Conservation (phyloP, 495 filamentous ascomycete species). For the Penicillium nucicola region DNA sequence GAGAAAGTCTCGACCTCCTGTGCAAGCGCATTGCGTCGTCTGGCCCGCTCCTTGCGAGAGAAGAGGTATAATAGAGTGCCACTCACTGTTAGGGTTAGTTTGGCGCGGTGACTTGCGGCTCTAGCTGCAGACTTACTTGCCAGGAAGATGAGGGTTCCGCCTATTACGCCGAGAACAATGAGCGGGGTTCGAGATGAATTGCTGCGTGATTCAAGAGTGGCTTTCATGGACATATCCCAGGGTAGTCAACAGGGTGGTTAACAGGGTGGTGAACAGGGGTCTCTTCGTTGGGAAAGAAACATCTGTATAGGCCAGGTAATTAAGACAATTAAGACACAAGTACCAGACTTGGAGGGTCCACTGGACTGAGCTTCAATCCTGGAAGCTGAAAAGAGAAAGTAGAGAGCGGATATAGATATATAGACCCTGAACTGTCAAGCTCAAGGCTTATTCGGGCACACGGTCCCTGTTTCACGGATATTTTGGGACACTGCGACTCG, state of each 20-base stretch:
- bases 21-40: constrained; percentile 12
- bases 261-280: neutral
- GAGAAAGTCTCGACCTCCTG: constrained; percentile 7
- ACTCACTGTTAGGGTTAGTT: constrained; percentile 17
- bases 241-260: neutral
- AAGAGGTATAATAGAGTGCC: constrained; percentile 18
- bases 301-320: neutral
- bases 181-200: neutral
- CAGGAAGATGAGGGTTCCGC: constrained; percentile 8
- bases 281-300: neutral
- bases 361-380: neutral
- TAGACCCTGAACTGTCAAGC: constrained; percentile 7
- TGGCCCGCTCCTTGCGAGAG: constrained; percentile 28
- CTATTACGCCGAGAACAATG: constrained; percentile 14
- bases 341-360: neutral
- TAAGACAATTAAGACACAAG: neutral
- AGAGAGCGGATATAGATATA: constrained; percentile 14
- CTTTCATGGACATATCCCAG: neutral
- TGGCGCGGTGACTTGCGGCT: neutral
- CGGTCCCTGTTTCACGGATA: constrained; percentile 25
- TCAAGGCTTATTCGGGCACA: constrained; percentile 20
- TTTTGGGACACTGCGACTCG: constrained; percentile 11
- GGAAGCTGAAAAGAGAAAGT: neutral
- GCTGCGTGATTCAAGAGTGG: constrained; percentile 2
- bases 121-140: constrained; percentile 17